Base-by-base conservation (phyloP, 257 asterid genomes). In the Striga asiatica region DNA sequence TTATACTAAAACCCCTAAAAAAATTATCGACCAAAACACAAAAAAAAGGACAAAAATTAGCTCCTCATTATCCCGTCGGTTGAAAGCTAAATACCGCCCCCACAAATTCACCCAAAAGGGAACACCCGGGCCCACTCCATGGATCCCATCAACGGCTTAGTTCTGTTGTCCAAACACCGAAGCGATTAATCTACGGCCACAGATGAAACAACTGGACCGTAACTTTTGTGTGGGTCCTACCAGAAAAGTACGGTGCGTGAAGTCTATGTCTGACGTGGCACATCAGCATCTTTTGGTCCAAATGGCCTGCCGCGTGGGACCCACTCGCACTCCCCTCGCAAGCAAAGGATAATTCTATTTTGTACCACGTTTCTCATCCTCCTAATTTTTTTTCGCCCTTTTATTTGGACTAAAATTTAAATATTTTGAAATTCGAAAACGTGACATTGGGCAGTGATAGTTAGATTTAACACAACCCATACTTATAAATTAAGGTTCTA, bases 321-420 rank as follows among this genome's bases (percentile, higher is more conserved):
- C 89, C 76, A 8, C 24, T 50, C 69, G 21, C 43, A 54, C 83
- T 54, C 84, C 48, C 76, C 66, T 67, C 64, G 32, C 89, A 85
- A 66, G 95, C 93, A 85, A 85, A 53, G 93, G 47, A 82, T 80
- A 59, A 41, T 71, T 75, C 47, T 39, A n/a, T n/a, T n/a, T n/a
- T n/a, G n/a, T 14, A 9, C 9, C 71, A 79, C 81, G 80, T 79
- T 85, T 69, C 78, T 2, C 67, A 35, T 49, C 3, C 70, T 68
- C 62, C 65, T 28, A 47, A 28, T 8, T 58, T 63, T n/a, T n/a
- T 60, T 66, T 42, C 56, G 54, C 75, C 56, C n/a, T n/a, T n/a
- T 47, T 63, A 10, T 21, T 38, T n/a, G 45, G 2, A 37, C 12
- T 1, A 14, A 12, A 2, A 10, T 41, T 2, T 41, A 19, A 45